These are phyloP conservation scores for Filobasidium floriforme DNA, from an alignment of 768 basidiomycete genomes.

Conservation along the genomic window DNA sequence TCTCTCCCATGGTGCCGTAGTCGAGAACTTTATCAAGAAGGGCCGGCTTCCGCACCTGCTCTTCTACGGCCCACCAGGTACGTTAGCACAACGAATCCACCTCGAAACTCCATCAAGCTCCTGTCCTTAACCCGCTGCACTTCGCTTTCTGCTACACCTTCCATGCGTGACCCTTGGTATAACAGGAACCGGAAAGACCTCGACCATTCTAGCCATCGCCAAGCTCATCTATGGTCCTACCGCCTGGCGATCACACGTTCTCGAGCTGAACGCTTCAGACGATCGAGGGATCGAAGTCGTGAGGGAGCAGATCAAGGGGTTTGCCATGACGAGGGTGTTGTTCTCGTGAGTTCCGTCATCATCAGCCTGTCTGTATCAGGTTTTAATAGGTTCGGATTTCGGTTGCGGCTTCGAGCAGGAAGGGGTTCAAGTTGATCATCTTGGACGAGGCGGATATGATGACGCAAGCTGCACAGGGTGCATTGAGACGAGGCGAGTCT, in stretches of 20 bases:
- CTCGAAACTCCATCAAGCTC: background rate
- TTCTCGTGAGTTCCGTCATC: slow-evolving; percentile 43
- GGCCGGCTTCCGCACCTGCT: slow-evolving; percentile 88
- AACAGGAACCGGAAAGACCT: slow-evolving; percentile 79
- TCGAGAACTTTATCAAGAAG: slow-evolving; percentile 93
- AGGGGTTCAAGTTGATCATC: slow-evolving; percentile 94
- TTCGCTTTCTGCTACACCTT: too few species aligned
- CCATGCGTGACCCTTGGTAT: too few species aligned
- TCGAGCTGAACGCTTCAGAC: slow-evolving; percentile 96
- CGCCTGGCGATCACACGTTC: slow-evolving; percentile 79
- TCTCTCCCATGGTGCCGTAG: slow-evolving; percentile 47
- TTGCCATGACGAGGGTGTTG: slow-evolving; percentile 87
- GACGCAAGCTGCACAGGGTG: slow-evolving; percentile 95
- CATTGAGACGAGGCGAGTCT: slow-evolving; percentile 64
- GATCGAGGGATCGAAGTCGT: slow-evolving; percentile 98
- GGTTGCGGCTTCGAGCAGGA: slow-evolving; percentile 48
- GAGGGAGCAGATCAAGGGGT: slow-evolving; percentile 96
- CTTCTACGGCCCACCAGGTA: slow-evolving; percentile 92
- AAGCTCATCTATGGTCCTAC: slow-evolving; percentile 76
- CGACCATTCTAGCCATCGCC: slow-evolving; percentile 91
- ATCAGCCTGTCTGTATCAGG: background rate
- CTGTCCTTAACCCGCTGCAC: background rate
- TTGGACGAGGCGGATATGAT: slow-evolving; percentile 99
- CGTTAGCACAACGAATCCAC: background rate
- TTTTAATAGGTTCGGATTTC: background rate